phyloP scores from a whole-genome alignment of 208 protist species.

The Jaenimonas drosophilae region DNA sequence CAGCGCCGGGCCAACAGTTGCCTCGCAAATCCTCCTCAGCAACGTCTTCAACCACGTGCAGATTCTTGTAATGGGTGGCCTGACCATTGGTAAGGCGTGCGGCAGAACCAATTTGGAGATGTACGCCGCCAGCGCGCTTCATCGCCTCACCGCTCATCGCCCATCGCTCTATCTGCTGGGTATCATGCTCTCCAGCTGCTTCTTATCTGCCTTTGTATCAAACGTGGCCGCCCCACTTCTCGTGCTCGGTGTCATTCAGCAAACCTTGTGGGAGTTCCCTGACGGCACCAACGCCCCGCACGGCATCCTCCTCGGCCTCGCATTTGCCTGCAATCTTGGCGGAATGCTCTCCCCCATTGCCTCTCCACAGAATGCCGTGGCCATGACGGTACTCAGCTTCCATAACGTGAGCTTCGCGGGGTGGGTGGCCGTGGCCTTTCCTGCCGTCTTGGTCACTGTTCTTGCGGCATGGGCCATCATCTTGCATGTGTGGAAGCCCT shows the following conservation, averaged over 20 bases:
- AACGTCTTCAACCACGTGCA: constrained; percentile 87
- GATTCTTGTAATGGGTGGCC: constrained; percentile 89
- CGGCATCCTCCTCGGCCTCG: constrained; percentile 85
- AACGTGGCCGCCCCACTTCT: constrained; percentile 89
- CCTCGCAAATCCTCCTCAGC: constrained; percentile 71
- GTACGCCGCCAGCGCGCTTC: constrained; percentile 66
- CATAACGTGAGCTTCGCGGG: constrained; percentile 71
- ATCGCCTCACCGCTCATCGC: constrained; percentile 60
- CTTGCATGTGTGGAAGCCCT: constrained; percentile 83
- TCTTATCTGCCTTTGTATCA: constrained; percentile 85
- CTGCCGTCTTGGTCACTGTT: constrained; percentile 59
- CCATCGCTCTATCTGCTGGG: constrained; percentile 80
- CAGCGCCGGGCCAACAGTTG: constrained; percentile 38
- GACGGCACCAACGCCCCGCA: constrained; percentile 69
- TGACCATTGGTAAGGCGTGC: constrained; percentile 86
- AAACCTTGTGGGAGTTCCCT: constrained; percentile 83
- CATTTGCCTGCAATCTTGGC: constrained; percentile 91
- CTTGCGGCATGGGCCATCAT: constrained; percentile 64
- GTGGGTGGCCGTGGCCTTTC: constrained; percentile 80
- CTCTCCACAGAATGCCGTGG: constrained; percentile 91
- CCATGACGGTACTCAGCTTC: constrained; percentile 68
- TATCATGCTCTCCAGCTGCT: constrained; percentile 79
- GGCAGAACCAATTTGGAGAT: constrained; percentile 80
- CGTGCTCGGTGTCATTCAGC: constrained; percentile 79
- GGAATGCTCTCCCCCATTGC: constrained; percentile 93